Conservation (phyloP, 1,284 basidiomycete species). For the Boletus calvinii region DNA sequence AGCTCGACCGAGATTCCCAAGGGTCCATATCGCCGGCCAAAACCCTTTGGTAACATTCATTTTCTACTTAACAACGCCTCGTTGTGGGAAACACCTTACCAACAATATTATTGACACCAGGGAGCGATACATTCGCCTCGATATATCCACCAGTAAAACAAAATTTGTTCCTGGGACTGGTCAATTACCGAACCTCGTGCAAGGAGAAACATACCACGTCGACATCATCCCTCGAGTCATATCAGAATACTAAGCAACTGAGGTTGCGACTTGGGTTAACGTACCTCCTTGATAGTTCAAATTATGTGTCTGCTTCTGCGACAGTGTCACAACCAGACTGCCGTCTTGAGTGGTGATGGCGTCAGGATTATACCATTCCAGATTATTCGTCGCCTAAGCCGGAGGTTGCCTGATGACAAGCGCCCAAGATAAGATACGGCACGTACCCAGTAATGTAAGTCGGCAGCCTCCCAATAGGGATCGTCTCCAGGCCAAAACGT, state of each 20-base stretch:
- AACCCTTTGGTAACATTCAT: constrained; percentile 37
- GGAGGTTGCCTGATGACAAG: constrained; percentile 46
- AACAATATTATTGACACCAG: constrained; percentile 54
- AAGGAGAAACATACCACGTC: constrained; percentile 28
- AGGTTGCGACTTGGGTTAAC: constrained; percentile 4
- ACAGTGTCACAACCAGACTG: constrained; percentile 63
- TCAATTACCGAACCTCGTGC: constrained; percentile 7
- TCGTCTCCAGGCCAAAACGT: constrained; percentile 71
- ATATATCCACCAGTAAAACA: constrained; percentile 75
- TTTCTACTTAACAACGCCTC: neutral
- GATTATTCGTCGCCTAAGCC: constrained; percentile 43
- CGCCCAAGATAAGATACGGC: constrained; percentile 18
- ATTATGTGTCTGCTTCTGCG: constrained; percentile 50
- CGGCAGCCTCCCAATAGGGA: constrained; percentile 75
- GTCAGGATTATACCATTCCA: constrained; percentile 69
- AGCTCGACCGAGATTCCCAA: constrained; percentile 67
- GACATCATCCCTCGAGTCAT: constrained; percentile 38
- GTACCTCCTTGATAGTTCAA: constrained; percentile 61
- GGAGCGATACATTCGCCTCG: constrained; percentile 61
- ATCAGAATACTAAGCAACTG: constrained; percentile 7
- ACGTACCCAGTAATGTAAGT: constrained; percentile 57
- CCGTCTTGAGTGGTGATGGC: constrained; percentile 68
- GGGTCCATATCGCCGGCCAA: constrained; percentile 63
- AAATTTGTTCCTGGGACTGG: constrained; percentile 62
- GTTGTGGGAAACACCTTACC: constrained; percentile 40